A percentile compares a stretch with the other conserved stretches of the same genome.
phyloP scores from a whole-genome alignment of 129 eudicot genomes.

The Arctium minus region DNA sequence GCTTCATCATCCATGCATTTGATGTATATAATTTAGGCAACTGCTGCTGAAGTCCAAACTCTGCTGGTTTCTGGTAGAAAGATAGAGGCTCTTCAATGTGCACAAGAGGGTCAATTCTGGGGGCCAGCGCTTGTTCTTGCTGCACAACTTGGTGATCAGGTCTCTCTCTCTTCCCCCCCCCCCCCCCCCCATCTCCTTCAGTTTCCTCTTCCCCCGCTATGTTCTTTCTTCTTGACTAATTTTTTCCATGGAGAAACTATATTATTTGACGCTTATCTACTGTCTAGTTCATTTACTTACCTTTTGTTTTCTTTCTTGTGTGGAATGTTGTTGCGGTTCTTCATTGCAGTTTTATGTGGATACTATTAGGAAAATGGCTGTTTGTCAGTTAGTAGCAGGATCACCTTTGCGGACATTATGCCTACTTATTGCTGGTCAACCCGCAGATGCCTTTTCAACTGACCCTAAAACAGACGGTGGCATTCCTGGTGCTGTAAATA shows the following conservation, averaged over 20 bases:
- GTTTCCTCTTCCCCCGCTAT: background rate
- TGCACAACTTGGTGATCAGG: constrained; percentile 79
- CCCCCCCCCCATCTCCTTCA: background rate
- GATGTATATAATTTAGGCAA: constrained; percentile 44
- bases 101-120: constrained; percentile 79
- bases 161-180: constrained; percentile 11
- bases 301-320: background rate
- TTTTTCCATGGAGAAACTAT: background rate
- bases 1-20: constrained; percentile 5
- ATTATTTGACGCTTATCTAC: background rate
- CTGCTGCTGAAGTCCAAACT: constrained; percentile 68
- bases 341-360: constrained; percentile 78
- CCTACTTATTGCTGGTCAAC: constrained; percentile 76
- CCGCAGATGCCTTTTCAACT: constrained; percentile 73
- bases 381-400: background rate
- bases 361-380: constrained; percentile 63
- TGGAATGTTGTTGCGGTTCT: background rate
- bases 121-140: constrained; percentile 87
- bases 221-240: background rate
- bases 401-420: background rate
- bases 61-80: constrained; percentile 71
- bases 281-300: background rate
- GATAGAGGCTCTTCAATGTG: constrained; percentile 59
- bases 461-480: constrained; percentile 34
- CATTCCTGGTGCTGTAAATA: constrained; percentile 32